Conservation (phyloP, 768 basidiomycete species). For the Neoboletus magnificus region DNA sequence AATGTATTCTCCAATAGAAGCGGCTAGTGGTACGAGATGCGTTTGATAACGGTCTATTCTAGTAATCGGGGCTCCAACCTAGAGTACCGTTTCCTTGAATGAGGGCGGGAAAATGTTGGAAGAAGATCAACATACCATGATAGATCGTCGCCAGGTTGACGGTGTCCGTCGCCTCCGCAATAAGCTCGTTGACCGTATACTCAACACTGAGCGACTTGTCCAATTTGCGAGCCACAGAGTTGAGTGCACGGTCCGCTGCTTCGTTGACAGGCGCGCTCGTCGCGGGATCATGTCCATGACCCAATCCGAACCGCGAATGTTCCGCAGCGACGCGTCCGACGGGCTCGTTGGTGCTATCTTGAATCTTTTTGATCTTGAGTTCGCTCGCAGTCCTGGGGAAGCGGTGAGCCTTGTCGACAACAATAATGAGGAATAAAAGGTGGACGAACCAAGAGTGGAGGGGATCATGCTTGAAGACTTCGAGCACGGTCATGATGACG, state of each 20-base stretch:
- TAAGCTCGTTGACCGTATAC: conserved; percentile 89
- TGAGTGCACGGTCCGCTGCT: conserved; percentile 86
- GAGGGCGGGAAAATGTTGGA: background rate
- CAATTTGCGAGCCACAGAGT: conserved; percentile 76
- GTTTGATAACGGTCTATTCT: conserved; percentile 2
- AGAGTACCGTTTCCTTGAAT: background rate
- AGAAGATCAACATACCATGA: conserved; percentile 46
- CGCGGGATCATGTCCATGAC: conserved; percentile 49
- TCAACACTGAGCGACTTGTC: conserved; percentile 85
- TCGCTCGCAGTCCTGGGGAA: conserved; percentile 70
- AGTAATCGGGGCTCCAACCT: conserved; percentile 47
- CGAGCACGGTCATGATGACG: conserved; percentile 90
- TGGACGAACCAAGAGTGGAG: conserved; percentile 79
- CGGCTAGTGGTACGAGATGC: conserved; percentile 2
- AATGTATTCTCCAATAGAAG: conserved; percentile 9
- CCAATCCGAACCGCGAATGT: conserved; percentile 42
- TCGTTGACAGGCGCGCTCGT: conserved; percentile 70
- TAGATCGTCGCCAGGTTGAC: conserved; percentile 79
- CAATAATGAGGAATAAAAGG: background rate
- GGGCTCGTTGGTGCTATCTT: conserved; percentile 38
- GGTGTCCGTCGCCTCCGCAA: conserved; percentile 81
- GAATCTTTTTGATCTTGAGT: conserved; percentile 64
- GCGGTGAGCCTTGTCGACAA: background rate
- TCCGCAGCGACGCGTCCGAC: conserved; percentile 22
- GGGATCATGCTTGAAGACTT: conserved; percentile 96